phyloP scores from a whole-genome alignment of 2,329 filamentous ascomycete genomes.

The Curvularia lunata region DNA sequence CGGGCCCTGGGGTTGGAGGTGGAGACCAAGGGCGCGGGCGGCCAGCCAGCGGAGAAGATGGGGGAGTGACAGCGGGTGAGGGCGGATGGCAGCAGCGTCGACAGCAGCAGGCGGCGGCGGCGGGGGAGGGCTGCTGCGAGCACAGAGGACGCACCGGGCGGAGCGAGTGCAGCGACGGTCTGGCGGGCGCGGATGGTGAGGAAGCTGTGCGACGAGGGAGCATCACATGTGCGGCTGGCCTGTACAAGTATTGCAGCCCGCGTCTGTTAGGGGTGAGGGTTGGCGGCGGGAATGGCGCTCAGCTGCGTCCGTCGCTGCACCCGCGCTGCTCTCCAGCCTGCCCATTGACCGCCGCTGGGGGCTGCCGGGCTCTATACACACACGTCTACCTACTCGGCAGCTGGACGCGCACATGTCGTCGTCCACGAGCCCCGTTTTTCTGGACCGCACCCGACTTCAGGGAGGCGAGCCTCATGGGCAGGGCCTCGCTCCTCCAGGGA shows the following conservation, averaged over 20 bases:
- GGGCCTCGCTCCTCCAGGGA: conserved; percentile 23
- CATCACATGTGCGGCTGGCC: conserved; percentile 45
- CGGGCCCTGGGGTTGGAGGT: conserved; percentile 3
- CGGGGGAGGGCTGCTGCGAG: not conserved
- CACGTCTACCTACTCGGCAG: not conserved
- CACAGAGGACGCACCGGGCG: conserved; percentile 30
- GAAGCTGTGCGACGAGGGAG: conserved; percentile 44
- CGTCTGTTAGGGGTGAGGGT: conserved; percentile 15
- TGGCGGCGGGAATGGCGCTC: conserved; percentile 3
- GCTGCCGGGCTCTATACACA: conserved; percentile 7
- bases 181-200: conserved; percentile 19
- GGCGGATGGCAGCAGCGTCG: conserved; percentile 3
- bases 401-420: not conserved
- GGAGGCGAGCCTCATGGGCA: conserved; percentile 14
- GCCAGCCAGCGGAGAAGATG: conserved; percentile 12
- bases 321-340: no score
- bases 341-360: not conserved
- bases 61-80: not conserved
- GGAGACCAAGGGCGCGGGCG: conserved; percentile 15
- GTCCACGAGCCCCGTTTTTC: not conserved
- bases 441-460: not conserved
- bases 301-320: not conserved
- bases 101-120: not conserved
- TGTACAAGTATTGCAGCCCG: conserved; percentile 9
- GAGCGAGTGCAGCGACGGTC: conserved; percentile 26